Evolutionary conservation across 441 rosid species (phyloP), one percentile per base, ranked within the genome.

Genomic region (Syzygium malaccense): DNA sequence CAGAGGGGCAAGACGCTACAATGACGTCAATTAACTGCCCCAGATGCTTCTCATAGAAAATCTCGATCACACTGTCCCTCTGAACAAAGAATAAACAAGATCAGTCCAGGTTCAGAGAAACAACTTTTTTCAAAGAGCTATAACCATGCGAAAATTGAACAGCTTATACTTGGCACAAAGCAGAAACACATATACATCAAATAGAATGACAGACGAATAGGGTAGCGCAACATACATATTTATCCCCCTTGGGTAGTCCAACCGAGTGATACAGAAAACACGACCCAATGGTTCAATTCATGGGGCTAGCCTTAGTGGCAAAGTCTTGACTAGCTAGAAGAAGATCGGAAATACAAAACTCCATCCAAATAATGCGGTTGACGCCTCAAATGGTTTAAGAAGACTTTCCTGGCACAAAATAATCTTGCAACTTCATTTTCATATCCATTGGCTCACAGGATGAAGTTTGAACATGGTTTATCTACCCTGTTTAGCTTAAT

Each of bases 11-110:
- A 20, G 99, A 95, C 90, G 94, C 94, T 85, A 93, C 92, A 88
- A 98, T 96, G 88, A 98, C 96, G 91, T 97, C 99, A 90, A 98
- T 93, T 88, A 98, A 93, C 90, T 95, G 97, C 88, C 92, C 95
- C 94, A 98, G 93, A 93, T 98, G 99, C 93, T 95, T 96, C 96
- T 98, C 99, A 89, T 94, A 98, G 93, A 98, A 98, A 78, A 97
- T 98, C 91, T 98, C 99, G 91, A 96, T 92, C 88, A 96, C 93
- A 89, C 91, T 92, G 79, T 97, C 99, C 92, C 97, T 95, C 99
- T 98, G 99, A 95, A 91, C 89, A 86, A 92, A 55, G 87, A 79
- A 49, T 45, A 87, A 89, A 62, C 28, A 54, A 89, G 87, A 86
- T 25, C 51, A 85, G 84, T 68, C 71, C 48, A 66, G 54, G 66